phyloP scores from a whole-genome alignment of 2,329 filamentous ascomycete genomes.

The Calonectria montana region DNA sequence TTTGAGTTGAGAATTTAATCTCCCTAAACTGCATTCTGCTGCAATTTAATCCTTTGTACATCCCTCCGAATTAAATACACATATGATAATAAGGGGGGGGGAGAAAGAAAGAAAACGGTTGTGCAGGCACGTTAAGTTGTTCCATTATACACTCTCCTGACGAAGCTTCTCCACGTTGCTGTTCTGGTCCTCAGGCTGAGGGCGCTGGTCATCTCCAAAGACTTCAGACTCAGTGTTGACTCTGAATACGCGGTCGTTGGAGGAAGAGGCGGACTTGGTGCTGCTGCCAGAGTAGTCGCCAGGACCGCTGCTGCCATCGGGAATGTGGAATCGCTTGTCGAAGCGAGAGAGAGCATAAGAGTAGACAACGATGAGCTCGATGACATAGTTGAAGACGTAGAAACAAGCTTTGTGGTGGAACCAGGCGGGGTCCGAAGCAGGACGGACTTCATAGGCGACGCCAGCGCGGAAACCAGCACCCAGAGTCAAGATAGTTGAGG shows the following conservation, averaged over 20 bases:
- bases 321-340: constrained; percentile 80
- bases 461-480: constrained; percentile 78
- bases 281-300: constrained; percentile 58
- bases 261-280: background rate
- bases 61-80: background rate
- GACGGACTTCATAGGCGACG: constrained; percentile 65
- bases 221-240: constrained; percentile 38
- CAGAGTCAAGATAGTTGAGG: constrained; percentile 70
- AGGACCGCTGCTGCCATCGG: constrained; percentile 72
- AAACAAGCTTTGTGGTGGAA: constrained; percentile 79
- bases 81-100: background rate
- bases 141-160: constrained; percentile 32
- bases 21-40: background rate
- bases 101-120: background rate
- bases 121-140: background rate
- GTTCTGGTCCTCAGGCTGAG: constrained; percentile 28
- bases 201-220: constrained; percentile 41
- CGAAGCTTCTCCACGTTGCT: constrained; percentile 35
- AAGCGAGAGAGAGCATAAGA: constrained; percentile 76
- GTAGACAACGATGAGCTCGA: constrained; percentile 78
- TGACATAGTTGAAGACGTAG: constrained; percentile 81
- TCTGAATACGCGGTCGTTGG: constrained; percentile 28
- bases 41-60: background rate
- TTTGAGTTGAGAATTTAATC: background rate
- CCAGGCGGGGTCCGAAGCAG: constrained; percentile 68